Conservation (phyloP, 176 grass and related monocot genomes). For the Otatea glauca region DNA sequence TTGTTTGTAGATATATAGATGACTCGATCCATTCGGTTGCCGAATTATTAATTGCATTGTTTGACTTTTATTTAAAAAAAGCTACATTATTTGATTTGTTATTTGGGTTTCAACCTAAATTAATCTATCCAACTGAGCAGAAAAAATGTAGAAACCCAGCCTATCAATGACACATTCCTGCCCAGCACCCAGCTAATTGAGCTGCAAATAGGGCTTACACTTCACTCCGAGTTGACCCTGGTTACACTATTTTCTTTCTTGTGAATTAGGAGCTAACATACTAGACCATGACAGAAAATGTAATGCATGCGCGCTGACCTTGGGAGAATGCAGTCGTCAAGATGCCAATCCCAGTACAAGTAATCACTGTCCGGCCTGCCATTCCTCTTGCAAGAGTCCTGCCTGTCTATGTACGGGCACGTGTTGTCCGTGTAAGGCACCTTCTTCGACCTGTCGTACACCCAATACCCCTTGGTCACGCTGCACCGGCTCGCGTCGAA, state of each 20-base stretch:
- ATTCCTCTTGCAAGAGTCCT: constrained; percentile 62
- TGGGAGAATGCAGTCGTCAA: constrained; percentile 70
- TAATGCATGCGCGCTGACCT: constrained; percentile 42
- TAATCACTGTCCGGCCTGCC: constrained; percentile 74
- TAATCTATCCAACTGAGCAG: background rate
- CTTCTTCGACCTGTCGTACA: constrained; percentile 55
- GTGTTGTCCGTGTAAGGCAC: constrained; percentile 56
- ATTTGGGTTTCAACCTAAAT: background rate
- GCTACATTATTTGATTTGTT: background rate
- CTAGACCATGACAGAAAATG: background rate
- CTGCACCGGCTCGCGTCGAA: constrained; percentile 59
- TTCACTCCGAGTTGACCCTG: background rate
- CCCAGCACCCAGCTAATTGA: background rate
- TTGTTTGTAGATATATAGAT: no score
- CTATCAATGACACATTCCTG: background rate
- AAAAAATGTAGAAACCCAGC: background rate
- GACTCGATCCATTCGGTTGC: no score
- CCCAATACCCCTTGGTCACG: constrained; percentile 69
- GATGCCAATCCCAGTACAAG: constrained; percentile 74
- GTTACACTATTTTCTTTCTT: background rate
- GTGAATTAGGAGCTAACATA: background rate
- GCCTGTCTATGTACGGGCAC: constrained; percentile 78
- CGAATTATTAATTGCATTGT: no score
- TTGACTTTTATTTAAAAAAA: no score
- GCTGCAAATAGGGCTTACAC: background rate